Conservation (phyloP, 345 rosid genomes). For the Linum lewisii region DNA sequence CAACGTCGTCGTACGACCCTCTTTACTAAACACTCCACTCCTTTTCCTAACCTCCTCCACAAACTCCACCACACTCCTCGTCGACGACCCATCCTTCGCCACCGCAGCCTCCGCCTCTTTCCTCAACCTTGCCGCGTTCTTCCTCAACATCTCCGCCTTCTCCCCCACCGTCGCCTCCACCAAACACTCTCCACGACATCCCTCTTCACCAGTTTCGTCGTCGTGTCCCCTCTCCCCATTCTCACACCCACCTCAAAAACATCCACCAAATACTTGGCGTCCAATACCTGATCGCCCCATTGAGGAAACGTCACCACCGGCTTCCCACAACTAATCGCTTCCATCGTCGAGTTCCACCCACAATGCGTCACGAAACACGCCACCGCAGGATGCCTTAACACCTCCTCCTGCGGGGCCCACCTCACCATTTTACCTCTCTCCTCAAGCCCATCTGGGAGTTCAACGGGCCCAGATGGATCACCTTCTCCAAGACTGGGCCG, state of each 20-base stretch:
- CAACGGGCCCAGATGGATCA: not conserved
- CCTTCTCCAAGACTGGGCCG: not conserved
- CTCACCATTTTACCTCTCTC: not conserved
- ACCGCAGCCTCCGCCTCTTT: conserved; percentile 58
- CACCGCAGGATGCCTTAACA: not conserved
- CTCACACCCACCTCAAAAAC: conserved; percentile 56
- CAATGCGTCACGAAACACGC: conserved; percentile 7
- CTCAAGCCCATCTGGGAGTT: not conserved
- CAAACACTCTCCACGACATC: conserved; percentile 65
- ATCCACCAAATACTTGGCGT: conserved; percentile 11
- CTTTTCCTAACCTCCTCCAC: conserved; percentile 43
- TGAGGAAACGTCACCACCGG: not conserved
- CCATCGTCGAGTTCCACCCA: conserved; percentile 9
- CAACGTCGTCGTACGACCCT: not conserved
- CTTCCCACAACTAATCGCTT: not conserved
- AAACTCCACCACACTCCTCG: conserved; percentile 48
- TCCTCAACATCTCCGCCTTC: conserved; percentile 43
- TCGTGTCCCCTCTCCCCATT: conserved; percentile 61
- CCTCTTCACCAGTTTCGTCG: conserved; percentile 38
- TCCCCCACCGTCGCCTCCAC: conserved; percentile 42
- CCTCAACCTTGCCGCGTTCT: conserved; percentile 59
- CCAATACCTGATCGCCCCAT: conserved; percentile 6
- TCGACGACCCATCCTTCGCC: conserved; percentile 66
- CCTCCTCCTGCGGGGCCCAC: conserved; percentile 4
- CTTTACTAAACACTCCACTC: not conserved